These are phyloP conservation scores for Immersiporthe knoxdaviesiana DNA, from an alignment of 2,329 filamentous ascomycete genomes.

Conservation along the genomic window DNA sequence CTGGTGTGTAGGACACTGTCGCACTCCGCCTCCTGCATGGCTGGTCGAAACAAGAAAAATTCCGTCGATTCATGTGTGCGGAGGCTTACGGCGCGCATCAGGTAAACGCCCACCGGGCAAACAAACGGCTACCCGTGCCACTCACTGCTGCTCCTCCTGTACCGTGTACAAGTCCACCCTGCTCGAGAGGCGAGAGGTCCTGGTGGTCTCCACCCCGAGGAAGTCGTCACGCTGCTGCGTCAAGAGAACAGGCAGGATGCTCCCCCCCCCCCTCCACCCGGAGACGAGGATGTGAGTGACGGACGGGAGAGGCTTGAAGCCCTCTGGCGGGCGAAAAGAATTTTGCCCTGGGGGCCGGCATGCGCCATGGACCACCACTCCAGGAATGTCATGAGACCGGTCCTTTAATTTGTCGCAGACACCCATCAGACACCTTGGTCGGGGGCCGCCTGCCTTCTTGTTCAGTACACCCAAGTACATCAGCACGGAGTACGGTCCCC, in stretches of 20 bases:
- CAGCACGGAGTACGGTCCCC: not conserved
- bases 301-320: constrained; percentile 2
- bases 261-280: too few species aligned
- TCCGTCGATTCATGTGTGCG: constrained; percentile 20
- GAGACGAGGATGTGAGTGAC: not conserved
- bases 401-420: constrained; percentile 19
- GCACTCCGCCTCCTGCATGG: constrained; percentile 19
- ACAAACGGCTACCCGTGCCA: not conserved
- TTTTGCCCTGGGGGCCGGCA: too few species aligned
- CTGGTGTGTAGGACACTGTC: constrained; percentile 25
- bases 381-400: not conserved
- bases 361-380: not conserved
- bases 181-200: not conserved
- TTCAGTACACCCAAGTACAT: not conserved
- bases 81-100: constrained; percentile 9
- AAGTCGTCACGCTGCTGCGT: not conserved
- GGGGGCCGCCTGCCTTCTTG: constrained; percentile 3
- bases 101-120: not conserved
- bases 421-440: constrained; percentile 14
- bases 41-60: constrained; percentile 22
- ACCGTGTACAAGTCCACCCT: not conserved
- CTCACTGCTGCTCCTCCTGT: not conserved
- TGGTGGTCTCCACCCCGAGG: not conserved
- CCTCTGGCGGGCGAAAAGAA: not conserved
- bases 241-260: not conserved